Conservation (phyloP, 305 asterid genomes). For the Fraxinus platypoda region DNA sequence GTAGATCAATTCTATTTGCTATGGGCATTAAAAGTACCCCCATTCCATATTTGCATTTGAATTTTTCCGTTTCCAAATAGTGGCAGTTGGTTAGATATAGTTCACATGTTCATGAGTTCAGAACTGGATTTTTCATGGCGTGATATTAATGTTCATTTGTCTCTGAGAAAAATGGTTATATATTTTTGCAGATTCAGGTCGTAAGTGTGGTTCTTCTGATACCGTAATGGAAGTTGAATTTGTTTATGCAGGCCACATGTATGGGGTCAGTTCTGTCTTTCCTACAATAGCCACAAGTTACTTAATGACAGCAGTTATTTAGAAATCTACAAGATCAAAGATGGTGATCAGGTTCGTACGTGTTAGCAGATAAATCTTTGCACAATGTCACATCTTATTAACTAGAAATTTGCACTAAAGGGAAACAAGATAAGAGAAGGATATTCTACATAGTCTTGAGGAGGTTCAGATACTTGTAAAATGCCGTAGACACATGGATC, state of each 20-base stretch:
- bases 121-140: background rate
- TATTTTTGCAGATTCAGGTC: background rate
- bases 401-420: background rate
- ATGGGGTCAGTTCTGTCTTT: slow-evolving; percentile 86
- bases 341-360: slow-evolving; percentile 74
- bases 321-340: slow-evolving; percentile 59
- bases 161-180: background rate
- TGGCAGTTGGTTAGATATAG: background rate
- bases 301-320: slow-evolving; percentile 51
- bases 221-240: slow-evolving; percentile 1
- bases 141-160: background rate
- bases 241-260: slow-evolving; percentile 64
- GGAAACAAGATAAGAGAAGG: background rate
- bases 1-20: background rate
- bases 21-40: background rate
- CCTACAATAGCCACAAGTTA: slow-evolving; percentile 64
- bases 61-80: background rate
- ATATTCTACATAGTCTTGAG: background rate
- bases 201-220: slow-evolving; percentile 8
- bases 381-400: background rate
- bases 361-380: background rate
- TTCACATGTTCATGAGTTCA: background rate
- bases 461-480: background rate
- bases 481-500: background rate
- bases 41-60: background rate